Percentiles rank a stretch among this genome's conserved stretches.
phyloP scores from a whole-genome alignment of 495 filamentous ascomycete genomes.

The Delitschia confertaspora region DNA sequence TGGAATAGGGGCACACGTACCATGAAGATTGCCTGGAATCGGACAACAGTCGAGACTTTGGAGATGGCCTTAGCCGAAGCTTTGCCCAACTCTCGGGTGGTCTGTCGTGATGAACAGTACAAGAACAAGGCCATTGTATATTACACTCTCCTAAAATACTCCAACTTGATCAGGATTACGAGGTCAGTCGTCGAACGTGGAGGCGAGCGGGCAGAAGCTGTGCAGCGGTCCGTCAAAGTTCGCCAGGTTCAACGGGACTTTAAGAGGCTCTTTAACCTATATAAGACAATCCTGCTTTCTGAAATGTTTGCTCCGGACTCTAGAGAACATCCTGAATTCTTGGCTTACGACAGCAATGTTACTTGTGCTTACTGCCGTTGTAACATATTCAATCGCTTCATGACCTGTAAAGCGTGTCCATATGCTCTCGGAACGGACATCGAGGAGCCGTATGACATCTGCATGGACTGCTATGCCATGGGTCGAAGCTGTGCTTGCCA shows the following conservation, averaged over 20 bases:
- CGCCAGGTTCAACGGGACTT: constrained; percentile 69
- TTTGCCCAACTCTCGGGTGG: constrained; percentile 74
- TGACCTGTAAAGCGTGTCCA: constrained; percentile 78
- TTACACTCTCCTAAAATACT: constrained; percentile 72
- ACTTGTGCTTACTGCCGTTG: constrained; percentile 93
- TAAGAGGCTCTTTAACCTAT: constrained; percentile 63
- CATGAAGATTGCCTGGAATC: constrained; percentile 96
- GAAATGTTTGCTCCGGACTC: constrained; percentile 67
- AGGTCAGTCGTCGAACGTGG: constrained; percentile 41
- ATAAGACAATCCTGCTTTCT: constrained; percentile 65
- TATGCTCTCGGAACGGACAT: constrained; percentile 37
- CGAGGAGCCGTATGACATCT: constrained; percentile 69
- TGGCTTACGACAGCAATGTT: constrained; percentile 76
- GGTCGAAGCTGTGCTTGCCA: constrained; percentile 84
- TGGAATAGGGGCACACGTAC: constrained; percentile 95
- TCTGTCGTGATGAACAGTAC: constrained; percentile 98
- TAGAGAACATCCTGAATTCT: constrained; percentile 58
- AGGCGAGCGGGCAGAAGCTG: constrained; percentile 31
- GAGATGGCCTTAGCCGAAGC: constrained; percentile 78
- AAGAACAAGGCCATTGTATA: constrained; percentile 95
- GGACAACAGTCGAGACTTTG: constrained; percentile 87
- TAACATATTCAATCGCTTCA: constrained; percentile 94
- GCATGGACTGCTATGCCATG: constrained; percentile 94
- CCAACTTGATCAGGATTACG: constrained; percentile 46
- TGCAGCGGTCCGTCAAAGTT: constrained; percentile 43